phyloP scores from a whole-genome alignment of 2,329 filamentous ascomycete species.

The Claviceps pazoutovae region DNA sequence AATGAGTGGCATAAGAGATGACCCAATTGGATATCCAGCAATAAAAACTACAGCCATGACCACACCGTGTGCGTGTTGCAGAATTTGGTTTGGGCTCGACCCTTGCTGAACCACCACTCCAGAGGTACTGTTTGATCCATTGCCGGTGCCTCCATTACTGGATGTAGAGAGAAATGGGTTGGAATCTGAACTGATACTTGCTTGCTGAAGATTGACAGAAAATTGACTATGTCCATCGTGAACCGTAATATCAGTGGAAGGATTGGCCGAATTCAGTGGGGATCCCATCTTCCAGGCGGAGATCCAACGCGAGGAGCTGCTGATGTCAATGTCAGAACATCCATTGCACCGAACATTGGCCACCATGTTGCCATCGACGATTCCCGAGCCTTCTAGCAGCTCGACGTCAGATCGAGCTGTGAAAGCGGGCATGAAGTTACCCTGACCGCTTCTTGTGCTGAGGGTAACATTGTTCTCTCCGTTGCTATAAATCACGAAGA shows the following conservation, averaged over 20 bases:
- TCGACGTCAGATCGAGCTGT: conserved; percentile 29
- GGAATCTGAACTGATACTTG: conserved; percentile 30
- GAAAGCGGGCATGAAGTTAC: conserved; percentile 35
- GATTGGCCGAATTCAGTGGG: conserved; percentile 29
- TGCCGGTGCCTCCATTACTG: neutral
- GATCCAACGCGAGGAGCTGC: conserved; percentile 33
- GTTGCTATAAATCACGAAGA: conserved; percentile 49
- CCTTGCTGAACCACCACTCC: neutral
- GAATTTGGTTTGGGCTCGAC: conserved; percentile 10
- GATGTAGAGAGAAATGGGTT: conserved; percentile 35
- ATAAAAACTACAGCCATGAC: conserved; percentile 49
- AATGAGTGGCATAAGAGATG: conserved; percentile 44
- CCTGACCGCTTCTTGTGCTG: conserved; percentile 37
- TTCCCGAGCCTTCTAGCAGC: conserved; percentile 45
- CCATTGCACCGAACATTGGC: conserved; percentile 45
- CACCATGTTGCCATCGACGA: conserved; percentile 36
- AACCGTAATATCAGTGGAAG: conserved; percentile 24
- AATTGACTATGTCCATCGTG: conserved; percentile 35
- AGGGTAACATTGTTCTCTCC: conserved; percentile 46
- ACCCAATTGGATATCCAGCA: conserved; percentile 44
- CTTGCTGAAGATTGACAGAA: conserved; percentile 33
- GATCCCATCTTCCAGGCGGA: conserved; percentile 36
- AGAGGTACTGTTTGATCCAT: neutral
- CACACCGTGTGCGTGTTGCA: conserved; percentile 37
- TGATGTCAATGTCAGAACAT: conserved; percentile 33